These are phyloP conservation scores for Globisporangium perplexum DNA, from an alignment of 352 stramenopile genomes.

Conservation along the genomic window DNA sequence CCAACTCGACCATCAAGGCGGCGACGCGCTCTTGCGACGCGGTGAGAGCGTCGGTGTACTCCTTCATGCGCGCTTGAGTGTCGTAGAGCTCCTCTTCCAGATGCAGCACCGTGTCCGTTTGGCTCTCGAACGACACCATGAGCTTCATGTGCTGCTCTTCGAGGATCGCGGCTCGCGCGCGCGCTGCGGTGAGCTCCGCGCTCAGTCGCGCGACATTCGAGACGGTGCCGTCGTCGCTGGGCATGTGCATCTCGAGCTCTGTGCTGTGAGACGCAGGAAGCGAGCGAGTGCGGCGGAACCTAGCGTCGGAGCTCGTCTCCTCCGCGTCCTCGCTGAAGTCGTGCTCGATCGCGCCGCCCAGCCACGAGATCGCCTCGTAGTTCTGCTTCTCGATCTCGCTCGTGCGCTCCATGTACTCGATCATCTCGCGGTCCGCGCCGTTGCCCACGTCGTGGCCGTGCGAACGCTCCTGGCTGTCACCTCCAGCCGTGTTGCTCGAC, in stretches of 20 bases:
- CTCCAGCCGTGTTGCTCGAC: not conserved
- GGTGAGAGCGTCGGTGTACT: constrained; percentile 4
- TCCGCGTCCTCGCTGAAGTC: not conserved
- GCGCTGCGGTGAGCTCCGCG: constrained; percentile 6
- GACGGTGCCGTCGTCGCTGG: no score
- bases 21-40: constrained; percentile 4
- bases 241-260: not conserved
- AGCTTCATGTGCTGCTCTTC: constrained; percentile 18
- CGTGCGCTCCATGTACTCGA: constrained; percentile 13
- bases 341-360: constrained; percentile 6
- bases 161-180: constrained; percentile 6
- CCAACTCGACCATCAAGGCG: not conserved
- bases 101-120: constrained; percentile 6
- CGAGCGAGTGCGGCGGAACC: not conserved
- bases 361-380: constrained; percentile 9
- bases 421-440: constrained; percentile 6
- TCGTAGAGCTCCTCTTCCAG: constrained; percentile 11
- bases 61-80: not conserved
- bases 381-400: constrained; percentile 16
- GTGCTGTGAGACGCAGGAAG: not conserved
- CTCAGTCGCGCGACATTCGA: not conserved
- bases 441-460: not conserved
- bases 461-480: not conserved
- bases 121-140: constrained; percentile 11
- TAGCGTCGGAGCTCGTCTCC: not conserved